These are phyloP conservation scores for Graphilbum sp. DNA, from an alignment of 2,329 filamentous ascomycete species.

Conservation along the genomic window DNA sequence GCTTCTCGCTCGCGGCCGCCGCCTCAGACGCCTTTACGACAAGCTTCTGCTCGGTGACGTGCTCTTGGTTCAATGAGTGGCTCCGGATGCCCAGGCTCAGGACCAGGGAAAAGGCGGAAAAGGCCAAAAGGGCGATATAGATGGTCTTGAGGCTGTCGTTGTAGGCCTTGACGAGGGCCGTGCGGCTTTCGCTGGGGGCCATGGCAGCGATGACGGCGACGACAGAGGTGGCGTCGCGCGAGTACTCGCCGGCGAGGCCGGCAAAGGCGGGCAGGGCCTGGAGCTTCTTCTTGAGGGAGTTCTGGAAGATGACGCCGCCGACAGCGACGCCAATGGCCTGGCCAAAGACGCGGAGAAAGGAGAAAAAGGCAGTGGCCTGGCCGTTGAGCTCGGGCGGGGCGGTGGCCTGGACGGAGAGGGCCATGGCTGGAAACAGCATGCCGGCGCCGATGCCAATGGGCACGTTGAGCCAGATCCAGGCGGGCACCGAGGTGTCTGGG, in stretches of 20 bases:
- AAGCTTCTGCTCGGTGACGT: constrained; percentile 31
- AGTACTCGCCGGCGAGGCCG: constrained; percentile 23
- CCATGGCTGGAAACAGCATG: constrained; percentile 21
- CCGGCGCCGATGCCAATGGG: constrained; percentile 21
- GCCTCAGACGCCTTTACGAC: constrained; percentile 12
- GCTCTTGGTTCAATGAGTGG: constrained; percentile 28
- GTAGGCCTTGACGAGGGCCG: constrained; percentile 24
- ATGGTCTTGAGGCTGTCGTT: constrained; percentile 35
- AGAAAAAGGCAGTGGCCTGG: constrained; percentile 22
- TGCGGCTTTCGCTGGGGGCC: constrained; percentile 20
- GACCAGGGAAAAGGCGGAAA: constrained; percentile 31
- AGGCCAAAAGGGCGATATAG: constrained; percentile 34
- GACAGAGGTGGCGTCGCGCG: constrained; percentile 36
- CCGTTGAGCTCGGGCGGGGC: constrained; percentile 19
- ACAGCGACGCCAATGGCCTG: constrained; percentile 25
- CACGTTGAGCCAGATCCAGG: constrained; percentile 20
- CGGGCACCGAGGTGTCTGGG: constrained; percentile 10
- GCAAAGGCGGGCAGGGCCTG: constrained; percentile 5
- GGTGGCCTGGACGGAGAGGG: constrained; percentile 22
- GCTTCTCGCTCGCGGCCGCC: neutral
- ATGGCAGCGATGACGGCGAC: constrained; percentile 37
- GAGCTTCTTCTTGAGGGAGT: constrained; percentile 11
- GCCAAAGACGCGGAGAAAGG: constrained; percentile 23
- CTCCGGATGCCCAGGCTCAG: constrained; percentile 34
- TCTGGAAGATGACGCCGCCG: constrained; percentile 24